Evolutionary conservation across 2,329 filamentous ascomycete genomes (phyloP).

Genomic region (Claviceps monticola): DNA sequence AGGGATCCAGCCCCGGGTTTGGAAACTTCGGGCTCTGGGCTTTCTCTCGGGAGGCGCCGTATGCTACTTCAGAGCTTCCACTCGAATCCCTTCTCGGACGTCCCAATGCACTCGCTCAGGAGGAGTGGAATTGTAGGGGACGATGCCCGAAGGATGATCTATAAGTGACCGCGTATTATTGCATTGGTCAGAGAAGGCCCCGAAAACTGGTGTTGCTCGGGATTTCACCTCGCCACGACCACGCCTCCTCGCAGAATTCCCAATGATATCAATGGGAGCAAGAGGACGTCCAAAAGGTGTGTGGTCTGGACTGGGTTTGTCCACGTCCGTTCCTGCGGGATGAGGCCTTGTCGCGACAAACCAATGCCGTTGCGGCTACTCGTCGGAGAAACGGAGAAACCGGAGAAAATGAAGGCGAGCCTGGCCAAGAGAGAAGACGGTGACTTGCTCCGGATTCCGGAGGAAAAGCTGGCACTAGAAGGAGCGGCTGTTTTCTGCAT

Average conservation of each 20-base stretch:
- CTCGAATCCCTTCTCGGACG: too few species aligned
- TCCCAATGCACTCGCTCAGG: not conserved
- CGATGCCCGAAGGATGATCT: not conserved
- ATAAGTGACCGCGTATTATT: not conserved
- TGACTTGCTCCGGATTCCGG: not conserved
- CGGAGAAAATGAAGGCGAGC: not conserved
- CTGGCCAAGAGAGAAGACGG: not conserved
- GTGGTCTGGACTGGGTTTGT: not conserved
- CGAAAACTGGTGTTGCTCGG: not conserved
- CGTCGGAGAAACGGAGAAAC: not conserved
- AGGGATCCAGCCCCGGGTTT: slow-evolving; percentile 6
- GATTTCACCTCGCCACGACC: not conserved
- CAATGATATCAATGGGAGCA: not conserved
- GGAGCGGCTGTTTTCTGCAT: not conserved
- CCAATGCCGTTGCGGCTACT: not conserved
- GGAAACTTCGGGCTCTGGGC: not conserved
- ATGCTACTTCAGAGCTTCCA: not conserved
- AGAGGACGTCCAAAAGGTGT: not conserved
- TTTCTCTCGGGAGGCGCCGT: not conserved
- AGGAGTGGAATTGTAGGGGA: not conserved
- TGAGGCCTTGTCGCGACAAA: not conserved
- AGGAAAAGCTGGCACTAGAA: not conserved
- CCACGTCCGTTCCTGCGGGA: not conserved
- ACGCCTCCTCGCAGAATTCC: not conserved
- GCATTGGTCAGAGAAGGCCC: not conserved